Base-by-base conservation (phyloP, 2,329 filamentous ascomycete genomes). In the Ophiostoma piceae region DNA sequence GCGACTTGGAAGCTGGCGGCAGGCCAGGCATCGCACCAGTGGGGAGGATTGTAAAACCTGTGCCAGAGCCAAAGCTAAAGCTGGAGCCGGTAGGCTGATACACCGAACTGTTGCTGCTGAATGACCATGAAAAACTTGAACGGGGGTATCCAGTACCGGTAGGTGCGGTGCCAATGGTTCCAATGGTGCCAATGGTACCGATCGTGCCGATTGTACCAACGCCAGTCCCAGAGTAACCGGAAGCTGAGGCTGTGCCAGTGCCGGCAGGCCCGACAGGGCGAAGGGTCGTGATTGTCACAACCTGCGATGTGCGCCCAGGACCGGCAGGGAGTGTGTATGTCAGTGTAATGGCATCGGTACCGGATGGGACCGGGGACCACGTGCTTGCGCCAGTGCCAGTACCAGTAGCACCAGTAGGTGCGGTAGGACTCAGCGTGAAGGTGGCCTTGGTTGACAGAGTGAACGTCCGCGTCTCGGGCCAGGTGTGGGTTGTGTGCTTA, bases 311-410 rank as follows among this genome's bases (percentile, higher is more conserved):
- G 8, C 32, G 69, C 0, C 68, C 69, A 1, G 67, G 54, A 0
- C 65, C 71, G 7, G 68, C 71, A 2, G 73, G 71, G 9, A 76
- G 67, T 0, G 74, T 76, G 70, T 75, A 75, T 5, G 75, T 75
- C 67, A 75, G 70, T 3, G 72, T 73, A 19, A 75, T 66, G 8
- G 65, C 43, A 60, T 71, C 71, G 7, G 71, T 37, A 3, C 66
- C 62, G 9, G 70, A 64, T 4, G 68, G 37, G 9, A 60, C 54
- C 1, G 68, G 67, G 29, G 62, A 68, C 16, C 68, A 51, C 1
- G 70, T 68, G 14, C n/a, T 41, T 7, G 11, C 2, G 12, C 16
- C 7, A 3, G 73, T 72, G 6, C 57, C 57, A n/a, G 26, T 62
- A 5, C 57, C 57, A n/a, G 26, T 62, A 14, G 71, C 51, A 4